Evolutionary conservation across 2,329 filamentous ascomycete species (phyloP).

Genomic region (Ceratocystis harringtonii): DNA sequence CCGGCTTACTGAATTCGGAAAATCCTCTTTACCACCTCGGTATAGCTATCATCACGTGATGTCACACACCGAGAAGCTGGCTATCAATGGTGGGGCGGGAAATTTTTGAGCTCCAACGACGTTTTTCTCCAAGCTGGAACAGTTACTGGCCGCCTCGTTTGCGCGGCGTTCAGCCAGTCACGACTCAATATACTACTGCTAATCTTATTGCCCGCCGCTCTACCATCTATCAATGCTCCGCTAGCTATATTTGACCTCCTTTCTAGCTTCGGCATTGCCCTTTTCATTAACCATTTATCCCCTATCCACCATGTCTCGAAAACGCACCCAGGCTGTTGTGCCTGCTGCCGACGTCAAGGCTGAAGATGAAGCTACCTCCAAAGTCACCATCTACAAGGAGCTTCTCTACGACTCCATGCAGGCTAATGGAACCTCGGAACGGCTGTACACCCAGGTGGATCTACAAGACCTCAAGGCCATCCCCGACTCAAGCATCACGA

Average conservation of each 20-base stretch:
- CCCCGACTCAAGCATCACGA: conserved; percentile 39
- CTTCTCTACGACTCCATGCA: conserved; percentile 41
- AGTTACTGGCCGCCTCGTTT: background rate
- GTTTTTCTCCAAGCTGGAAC: conserved; percentile 5
- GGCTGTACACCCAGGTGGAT: conserved; percentile 43
- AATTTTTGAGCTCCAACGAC: conserved; percentile 6
- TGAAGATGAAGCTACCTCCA: conserved; percentile 22
- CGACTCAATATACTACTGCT: background rate
- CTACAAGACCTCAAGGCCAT: conserved; percentile 42
- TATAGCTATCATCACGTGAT: background rate
- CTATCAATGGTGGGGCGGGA: conserved; percentile 5
- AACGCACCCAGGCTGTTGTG: conserved; percentile 4
- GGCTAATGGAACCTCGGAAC: conserved; percentile 33
- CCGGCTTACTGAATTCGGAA: too few species aligned
- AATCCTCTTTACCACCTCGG: background rate
- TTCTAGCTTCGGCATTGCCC: background rate
- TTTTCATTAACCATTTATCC: background rate
- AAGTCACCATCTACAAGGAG: conserved; percentile 39
- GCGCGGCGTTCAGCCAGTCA: background rate
- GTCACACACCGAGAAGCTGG: background rate
- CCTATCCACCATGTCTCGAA: conserved; percentile 11
- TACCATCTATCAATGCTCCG: background rate
- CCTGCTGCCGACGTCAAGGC: conserved; percentile 7
- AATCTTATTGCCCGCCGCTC: background rate
- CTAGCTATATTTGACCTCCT: background rate